These are phyloP conservation scores for Leccinum ponderosum DNA, from an alignment of 1,284 basidiomycete genomes.

Conservation along the genomic window DNA sequence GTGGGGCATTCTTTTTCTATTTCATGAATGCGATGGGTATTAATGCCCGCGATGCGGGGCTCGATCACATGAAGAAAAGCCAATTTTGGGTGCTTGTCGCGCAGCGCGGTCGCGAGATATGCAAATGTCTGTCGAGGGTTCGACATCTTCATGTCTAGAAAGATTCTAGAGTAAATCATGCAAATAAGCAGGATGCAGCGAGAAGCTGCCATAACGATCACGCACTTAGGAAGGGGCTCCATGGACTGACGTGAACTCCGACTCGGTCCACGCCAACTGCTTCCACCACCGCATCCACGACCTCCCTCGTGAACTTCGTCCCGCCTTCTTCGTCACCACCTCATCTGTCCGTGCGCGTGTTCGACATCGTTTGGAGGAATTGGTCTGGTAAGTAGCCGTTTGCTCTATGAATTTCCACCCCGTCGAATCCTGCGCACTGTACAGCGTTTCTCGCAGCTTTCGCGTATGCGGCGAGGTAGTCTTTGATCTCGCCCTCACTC, in stretches of 20 bases:
- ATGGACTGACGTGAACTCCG: conserved; percentile 57
- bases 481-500: conserved; percentile 35
- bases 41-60: not conserved
- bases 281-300: conserved; percentile 39
- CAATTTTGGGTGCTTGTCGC: not conserved
- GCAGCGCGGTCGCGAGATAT: not conserved
- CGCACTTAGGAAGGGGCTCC: conserved; percentile 40
- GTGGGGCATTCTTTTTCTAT: too few species aligned
- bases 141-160: not conserved
- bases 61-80: not conserved
- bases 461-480: conserved; percentile 24
- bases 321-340: conserved; percentile 56
- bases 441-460: conserved; percentile 28
- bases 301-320: conserved; percentile 44
- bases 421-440: not conserved
- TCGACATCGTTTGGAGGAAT: conserved; percentile 15
- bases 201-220: not conserved
- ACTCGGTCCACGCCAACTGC: conserved; percentile 41
- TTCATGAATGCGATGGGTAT: too few species aligned
- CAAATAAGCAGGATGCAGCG: too few species aligned
- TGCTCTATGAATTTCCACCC: conserved; percentile 20
- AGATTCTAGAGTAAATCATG: not conserved
- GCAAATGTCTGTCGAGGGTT: not conserved
- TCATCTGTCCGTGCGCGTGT: conserved; percentile 54
- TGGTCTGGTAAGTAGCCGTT: conserved; percentile 3